Base-by-base conservation (phyloP, 768 basidiomycete species). In the Podaxis mareebaensis region DNA sequence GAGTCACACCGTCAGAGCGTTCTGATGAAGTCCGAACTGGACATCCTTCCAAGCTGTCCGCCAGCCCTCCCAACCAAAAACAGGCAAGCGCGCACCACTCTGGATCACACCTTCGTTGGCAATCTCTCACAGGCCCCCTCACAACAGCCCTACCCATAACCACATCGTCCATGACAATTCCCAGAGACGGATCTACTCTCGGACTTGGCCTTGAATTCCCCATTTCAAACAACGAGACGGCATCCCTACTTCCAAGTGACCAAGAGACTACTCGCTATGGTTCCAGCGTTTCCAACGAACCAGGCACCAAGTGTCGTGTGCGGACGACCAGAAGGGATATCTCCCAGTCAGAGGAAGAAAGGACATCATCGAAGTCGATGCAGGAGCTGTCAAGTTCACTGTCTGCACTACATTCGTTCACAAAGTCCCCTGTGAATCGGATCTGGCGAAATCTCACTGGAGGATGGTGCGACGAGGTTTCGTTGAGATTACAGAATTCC, bases 401-500 rank as follows among this genome's bases (percentile, higher is more conserved):
- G 36, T 33, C 46, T 12, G n/a, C 28, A 26, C 10, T 8, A 8
- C 33, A 48, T 22, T 6, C 33, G 22, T 26, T 30, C 20, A 4
- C 22, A 8, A 22, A 38, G 20, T 40, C 49, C 11, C 38, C 49
- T 44, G 17, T 56, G 28, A 30, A 49, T 26, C 46, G 60, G 52
- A 6, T 48, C 11, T 54, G 52, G 22, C 53, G 28, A 6, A 48
- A 17, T 6, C 4, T 62, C 15, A 51, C 61, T 38, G 61, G 61
- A 26, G 53, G 61, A 2, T 20, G 44, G 33, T 17, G 44, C 30
- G 64, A 64, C 12, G 60, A 59, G 30, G 53, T 68, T 46, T 71
- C 70, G 20, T 67, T 81, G 61, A 71, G 75, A 1, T 73, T 88
- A 36, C 80, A 86, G 68, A 88, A 88, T 69, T 79, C 79, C 22